These are phyloP conservation scores for Aspergillus jensenii DNA, from an alignment of 2,329 filamentous ascomycete genomes.

Conservation along the genomic window DNA sequence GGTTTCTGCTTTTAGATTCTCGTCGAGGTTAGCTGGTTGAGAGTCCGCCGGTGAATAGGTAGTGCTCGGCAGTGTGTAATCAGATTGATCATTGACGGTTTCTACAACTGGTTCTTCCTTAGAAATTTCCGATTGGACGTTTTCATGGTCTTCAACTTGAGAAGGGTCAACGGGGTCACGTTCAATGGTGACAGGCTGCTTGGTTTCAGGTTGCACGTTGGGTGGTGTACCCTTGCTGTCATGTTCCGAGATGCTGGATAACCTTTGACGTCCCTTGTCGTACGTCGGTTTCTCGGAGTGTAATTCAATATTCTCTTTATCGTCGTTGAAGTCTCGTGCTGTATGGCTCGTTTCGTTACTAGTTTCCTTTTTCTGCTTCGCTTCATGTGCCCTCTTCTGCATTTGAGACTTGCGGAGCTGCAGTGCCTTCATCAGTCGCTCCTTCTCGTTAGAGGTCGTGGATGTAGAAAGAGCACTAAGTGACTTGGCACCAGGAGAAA, in stretches of 20 bases:
- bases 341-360: conserved; percentile 16
- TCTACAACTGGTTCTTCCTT: not conserved
- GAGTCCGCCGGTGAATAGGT: conserved; percentile 8
- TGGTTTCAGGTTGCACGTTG: conserved; percentile 15
- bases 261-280: conserved; percentile 9
- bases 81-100: not conserved
- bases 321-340: conserved; percentile 14
- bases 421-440: conserved; percentile 89
- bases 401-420: conserved; percentile 84
- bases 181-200: conserved; percentile 1
- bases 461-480: conserved; percentile 48
- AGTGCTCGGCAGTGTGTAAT: conserved; percentile 1
- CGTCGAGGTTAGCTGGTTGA: not conserved
- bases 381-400: conserved; percentile 35
- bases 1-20: conserved; percentile 15
- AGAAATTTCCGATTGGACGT: conserved; percentile 1
- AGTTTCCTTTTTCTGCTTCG: conserved; percentile 25
- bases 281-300: conserved; percentile 15
- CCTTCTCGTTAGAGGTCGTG: conserved; percentile 83
- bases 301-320: conserved; percentile 32
- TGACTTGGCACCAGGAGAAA: conserved; percentile 42
- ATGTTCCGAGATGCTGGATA: conserved; percentile 12
- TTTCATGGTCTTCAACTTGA: conserved; percentile 3
- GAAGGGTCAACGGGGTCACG: conserved; percentile 1
- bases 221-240: conserved; percentile 16